Percentiles rank a stretch among this genome's conserved stretches.
These are phyloP conservation scores for Trypanosoma boissoni DNA, from an alignment of 208 protist species.

Conservation along the genomic window DNA sequence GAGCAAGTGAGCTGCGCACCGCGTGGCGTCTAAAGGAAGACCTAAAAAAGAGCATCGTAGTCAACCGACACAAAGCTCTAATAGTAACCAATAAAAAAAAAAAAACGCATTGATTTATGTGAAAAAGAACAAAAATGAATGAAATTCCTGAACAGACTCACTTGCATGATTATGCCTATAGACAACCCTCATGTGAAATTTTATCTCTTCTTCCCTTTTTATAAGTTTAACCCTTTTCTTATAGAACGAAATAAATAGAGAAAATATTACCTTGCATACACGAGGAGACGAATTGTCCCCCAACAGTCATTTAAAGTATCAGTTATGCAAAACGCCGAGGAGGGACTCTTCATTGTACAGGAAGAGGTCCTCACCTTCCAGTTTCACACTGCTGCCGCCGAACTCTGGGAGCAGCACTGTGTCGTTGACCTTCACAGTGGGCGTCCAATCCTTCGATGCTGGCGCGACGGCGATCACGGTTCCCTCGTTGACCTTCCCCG, in stretches of 20 bases:
- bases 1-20: no score
- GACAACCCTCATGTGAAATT: no score
- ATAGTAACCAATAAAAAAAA: no score
- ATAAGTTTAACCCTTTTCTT: neutral
- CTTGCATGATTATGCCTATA: no score
- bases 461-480: conserved; percentile 87
- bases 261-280: neutral
- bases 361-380: conserved; percentile 92
- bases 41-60: no score
- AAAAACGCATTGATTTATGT: no score
- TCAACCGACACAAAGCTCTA: no score
- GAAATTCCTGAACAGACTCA: no score
- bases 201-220: neutral
- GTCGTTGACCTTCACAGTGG: conserved; percentile 88
- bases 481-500: conserved; percentile 91
- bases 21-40: no score
- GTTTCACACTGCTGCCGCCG: conserved; percentile 83
- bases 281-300: neutral
- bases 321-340: conserved; percentile 79
- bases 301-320: conserved; percentile 11
- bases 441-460: conserved; percentile 89
- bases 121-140: no score
- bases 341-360: conserved; percentile 88
- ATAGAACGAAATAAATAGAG: neutral
- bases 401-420: conserved; percentile 91